These are phyloP conservation scores for Lentinus tigrinus DNA, from an alignment of 768 basidiomycete genomes.

Conservation along the genomic window DNA sequence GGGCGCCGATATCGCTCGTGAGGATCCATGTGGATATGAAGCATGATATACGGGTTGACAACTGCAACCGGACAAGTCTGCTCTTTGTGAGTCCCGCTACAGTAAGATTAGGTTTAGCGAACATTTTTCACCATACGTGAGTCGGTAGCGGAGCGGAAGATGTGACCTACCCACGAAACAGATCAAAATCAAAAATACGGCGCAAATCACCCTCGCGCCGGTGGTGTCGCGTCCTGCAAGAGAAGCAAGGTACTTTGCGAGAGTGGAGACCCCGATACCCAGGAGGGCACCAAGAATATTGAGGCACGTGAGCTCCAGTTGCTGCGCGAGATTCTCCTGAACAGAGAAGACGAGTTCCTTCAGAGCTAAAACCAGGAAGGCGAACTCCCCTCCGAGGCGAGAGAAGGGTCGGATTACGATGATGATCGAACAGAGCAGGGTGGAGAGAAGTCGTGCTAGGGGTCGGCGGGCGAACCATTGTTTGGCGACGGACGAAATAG, in stretches of 20 bases:
- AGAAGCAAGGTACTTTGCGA: constrained; percentile 35
- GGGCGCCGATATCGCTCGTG: constrained; percentile 35
- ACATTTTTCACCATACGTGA: not conserved
- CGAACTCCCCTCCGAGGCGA: constrained; percentile 35
- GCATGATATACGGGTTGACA: constrained; percentile 45
- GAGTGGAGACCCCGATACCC: constrained; percentile 38
- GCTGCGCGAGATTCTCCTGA: constrained; percentile 47
- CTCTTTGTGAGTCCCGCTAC: constrained; percentile 44
- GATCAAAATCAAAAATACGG: constrained; percentile 39
- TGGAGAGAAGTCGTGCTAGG: constrained; percentile 42
- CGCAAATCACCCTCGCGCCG: constrained; percentile 36
- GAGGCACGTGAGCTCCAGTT: constrained; percentile 44
- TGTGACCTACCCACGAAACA: constrained; percentile 36
- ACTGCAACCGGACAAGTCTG: constrained; percentile 41
- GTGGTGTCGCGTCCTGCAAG: constrained; percentile 24
- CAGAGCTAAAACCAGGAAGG: constrained; percentile 37
- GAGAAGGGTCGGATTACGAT: constrained; percentile 42
- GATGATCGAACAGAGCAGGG: constrained; percentile 39
- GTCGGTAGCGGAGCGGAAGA: not conserved
- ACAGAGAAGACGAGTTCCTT: constrained; percentile 49
- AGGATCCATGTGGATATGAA: constrained; percentile 49
- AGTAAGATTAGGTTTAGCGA: not conserved
- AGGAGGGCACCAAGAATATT: constrained; percentile 42
- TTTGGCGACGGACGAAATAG: not conserved
- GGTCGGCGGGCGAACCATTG: constrained; percentile 31